Conservation (phyloP, 805 yeast species). For the Pichia insulana region DNA sequence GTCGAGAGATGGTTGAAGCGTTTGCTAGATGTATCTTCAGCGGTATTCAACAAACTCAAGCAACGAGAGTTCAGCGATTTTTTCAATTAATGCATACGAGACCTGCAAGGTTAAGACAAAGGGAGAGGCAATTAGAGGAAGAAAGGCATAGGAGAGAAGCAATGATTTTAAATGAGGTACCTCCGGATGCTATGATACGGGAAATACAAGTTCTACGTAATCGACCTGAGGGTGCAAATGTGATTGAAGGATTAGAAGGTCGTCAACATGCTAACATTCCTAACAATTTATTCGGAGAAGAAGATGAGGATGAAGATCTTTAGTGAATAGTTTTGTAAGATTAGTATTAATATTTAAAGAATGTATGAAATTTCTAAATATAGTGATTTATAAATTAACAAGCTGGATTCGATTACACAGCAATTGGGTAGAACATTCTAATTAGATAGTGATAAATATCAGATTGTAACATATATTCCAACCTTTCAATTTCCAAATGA, state of each 20-base stretch:
- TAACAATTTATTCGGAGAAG: conserved; percentile 20
- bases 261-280: conserved; percentile 9
- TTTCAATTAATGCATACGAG: conserved; percentile 21
- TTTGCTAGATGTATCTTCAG: conserved; percentile 26
- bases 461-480: conserved; percentile 8
- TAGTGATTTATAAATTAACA: no score
- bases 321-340: conserved; percentile 24
- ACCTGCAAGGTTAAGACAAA: conserved; percentile 10
- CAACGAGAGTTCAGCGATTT: conserved; percentile 26
- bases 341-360: not conserved
- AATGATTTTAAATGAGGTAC: not conserved
- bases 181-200: not conserved
- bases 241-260: conserved; percentile 1
- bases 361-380: not conserved
- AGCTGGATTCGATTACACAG: conserved; percentile 15
- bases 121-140: conserved; percentile 4
- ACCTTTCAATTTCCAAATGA: conserved; percentile 5
- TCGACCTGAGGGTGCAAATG: not conserved
- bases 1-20: conserved; percentile 19
- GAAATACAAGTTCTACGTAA: not conserved
- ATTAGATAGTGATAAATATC: conserved; percentile 10
- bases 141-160: not conserved
- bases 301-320: conserved; percentile 37
- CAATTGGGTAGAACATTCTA: conserved; percentile 24
- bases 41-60: conserved; percentile 23